Evolutionary conservation across 2,329 filamentous ascomycete species (phyloP).

Genomic region (Coniella vitis): DNA sequence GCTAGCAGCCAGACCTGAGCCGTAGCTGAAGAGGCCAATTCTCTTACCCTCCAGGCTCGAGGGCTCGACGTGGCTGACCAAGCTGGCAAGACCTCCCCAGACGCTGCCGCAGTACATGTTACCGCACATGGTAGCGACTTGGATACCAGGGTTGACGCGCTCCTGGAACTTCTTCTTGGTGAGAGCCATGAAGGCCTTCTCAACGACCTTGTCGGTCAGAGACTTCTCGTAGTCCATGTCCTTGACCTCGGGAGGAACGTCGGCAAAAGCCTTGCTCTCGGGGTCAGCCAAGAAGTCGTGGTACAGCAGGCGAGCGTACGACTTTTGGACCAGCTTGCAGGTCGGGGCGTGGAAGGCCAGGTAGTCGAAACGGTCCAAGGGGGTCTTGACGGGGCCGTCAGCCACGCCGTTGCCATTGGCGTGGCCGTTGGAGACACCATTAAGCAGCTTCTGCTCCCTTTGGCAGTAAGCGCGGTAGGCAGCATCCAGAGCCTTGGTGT

Average conservation of each 20-base stretch:
- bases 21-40: slow-evolving; percentile 72
- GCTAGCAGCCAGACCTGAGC: slow-evolving; percentile 65
- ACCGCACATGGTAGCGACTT: slow-evolving; percentile 70
- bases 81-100: slow-evolving; percentile 67
- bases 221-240: slow-evolving; percentile 76
- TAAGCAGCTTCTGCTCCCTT: slow-evolving; percentile 56
- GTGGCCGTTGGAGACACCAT: slow-evolving; percentile 36
- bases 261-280: slow-evolving; percentile 59
- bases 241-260: slow-evolving; percentile 68
- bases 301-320: slow-evolving; percentile 76
- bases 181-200: slow-evolving; percentile 80
- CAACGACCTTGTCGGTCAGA: slow-evolving; percentile 71
- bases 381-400: slow-evolving; percentile 50
- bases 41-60: slow-evolving; percentile 63
- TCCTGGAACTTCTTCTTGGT: slow-evolving; percentile 81
- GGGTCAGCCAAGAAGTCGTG: slow-evolving; percentile 75
- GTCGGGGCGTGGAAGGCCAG: slow-evolving; percentile 77
- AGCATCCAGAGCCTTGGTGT: slow-evolving; percentile 71
- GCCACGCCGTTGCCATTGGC: slow-evolving; percentile 50
- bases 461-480: slow-evolving; percentile 76
- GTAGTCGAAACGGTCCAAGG: slow-evolving; percentile 77
- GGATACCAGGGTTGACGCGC: slow-evolving; percentile 64
- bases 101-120: slow-evolving; percentile 67
- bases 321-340: slow-evolving; percentile 83
- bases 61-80: slow-evolving; percentile 58